A percentile compares a stretch with the other conserved stretches of the same genome.
Evolutionary conservation across 192 early-diverging fungal genomes (phyloP).

Genomic region (Backusella liffmaniae): DNA sequence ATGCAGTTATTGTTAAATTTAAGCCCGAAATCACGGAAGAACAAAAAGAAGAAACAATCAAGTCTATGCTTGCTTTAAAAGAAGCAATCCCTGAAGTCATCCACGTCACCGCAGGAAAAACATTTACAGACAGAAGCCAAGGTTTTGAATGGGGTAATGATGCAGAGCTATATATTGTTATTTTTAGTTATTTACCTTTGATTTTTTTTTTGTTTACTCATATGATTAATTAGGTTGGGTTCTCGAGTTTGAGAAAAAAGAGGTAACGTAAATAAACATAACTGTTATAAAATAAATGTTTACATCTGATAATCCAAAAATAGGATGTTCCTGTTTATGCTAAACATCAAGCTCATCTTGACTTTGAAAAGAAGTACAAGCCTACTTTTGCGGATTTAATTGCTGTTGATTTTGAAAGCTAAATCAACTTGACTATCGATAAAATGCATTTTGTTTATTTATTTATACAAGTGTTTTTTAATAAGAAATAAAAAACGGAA

Average conservation of each 20-base stretch:
- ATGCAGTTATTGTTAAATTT: slow-evolving; percentile 33
- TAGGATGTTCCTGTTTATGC: slow-evolving; percentile 28
- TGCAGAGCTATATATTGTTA: not conserved
- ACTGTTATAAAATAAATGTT: not conserved
- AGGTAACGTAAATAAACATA: slow-evolving; percentile 16
- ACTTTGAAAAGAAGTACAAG: slow-evolving; percentile 19
- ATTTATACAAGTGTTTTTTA: slow-evolving; percentile 2
- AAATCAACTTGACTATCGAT: not conserved
- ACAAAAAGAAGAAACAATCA: slow-evolving; percentile 13
- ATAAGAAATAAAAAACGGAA: not conserved
- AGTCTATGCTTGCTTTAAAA: slow-evolving; percentile 27
- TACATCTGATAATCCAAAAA: not conserved
- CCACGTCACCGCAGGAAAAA: slow-evolving; percentile 29
- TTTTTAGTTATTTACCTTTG: not conserved
- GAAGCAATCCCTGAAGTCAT: slow-evolving; percentile 26
- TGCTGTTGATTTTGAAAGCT: slow-evolving; percentile 33
- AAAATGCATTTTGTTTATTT: slow-evolving; percentile 2
- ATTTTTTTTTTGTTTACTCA: not conserved
- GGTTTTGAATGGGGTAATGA: slow-evolving; percentile 32
- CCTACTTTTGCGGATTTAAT: slow-evolving; percentile 22
- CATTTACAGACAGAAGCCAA: slow-evolving; percentile 30
- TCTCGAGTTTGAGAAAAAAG: slow-evolving; percentile 30
- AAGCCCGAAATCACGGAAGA: slow-evolving; percentile 22
- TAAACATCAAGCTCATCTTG: slow-evolving; percentile 18
- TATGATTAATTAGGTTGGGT: slow-evolving; percentile 24